Percentiles rank a stretch among this genome's conserved stretches.
These are phyloP conservation scores for Trametes meyenii DNA, from an alignment of 768 basidiomycete species.

Conservation along the genomic window DNA sequence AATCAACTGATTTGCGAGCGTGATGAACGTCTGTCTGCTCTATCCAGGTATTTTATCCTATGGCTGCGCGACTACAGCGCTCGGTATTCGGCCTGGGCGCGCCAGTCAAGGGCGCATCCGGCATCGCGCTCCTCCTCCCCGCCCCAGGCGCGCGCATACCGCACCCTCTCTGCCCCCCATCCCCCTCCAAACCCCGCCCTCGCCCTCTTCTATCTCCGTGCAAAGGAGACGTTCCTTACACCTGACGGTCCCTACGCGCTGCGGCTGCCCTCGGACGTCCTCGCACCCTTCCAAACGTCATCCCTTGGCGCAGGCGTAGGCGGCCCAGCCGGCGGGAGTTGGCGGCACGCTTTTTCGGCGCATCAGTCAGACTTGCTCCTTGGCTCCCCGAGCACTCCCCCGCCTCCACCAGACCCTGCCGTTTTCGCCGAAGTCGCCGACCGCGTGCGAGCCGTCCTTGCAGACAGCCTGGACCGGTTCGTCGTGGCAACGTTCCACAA, in stretches of 20 bases:
- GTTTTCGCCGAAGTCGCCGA: conserved; percentile 62
- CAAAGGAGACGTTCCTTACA: conserved; percentile 81
- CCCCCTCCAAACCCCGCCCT: conserved; percentile 41
- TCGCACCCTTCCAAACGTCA: conserved; percentile 48
- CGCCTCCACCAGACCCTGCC: conserved; percentile 63
- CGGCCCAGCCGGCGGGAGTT: conserved; percentile 12
- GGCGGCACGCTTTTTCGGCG: conserved; percentile 9
- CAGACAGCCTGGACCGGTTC: conserved; percentile 65
- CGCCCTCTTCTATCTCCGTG: conserved; percentile 76
- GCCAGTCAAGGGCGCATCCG: conserved; percentile 32
- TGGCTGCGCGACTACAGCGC: conserved; percentile 77
- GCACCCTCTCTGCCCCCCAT: conserved; percentile 7
- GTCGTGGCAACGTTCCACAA: conserved; percentile 69
- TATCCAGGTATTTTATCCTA: conserved; percentile 70
- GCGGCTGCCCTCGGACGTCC: conserved; percentile 64
- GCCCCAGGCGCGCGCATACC: conserved; percentile 22
- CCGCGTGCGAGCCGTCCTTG: conserved; percentile 60
- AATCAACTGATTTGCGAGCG: conserved; percentile 3
- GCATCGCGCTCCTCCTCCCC: conserved; percentile 25
- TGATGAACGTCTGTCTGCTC: conserved; percentile 13
- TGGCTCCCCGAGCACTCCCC: conserved; percentile 1
- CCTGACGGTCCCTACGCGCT: conserved; percentile 74
- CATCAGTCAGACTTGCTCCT: conserved; percentile 6
- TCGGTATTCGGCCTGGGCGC: conserved; percentile 47
- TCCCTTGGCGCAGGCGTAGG: conserved; percentile 13